Percentiles rank a stretch among this genome's conserved stretches.
phyloP scores from a whole-genome alignment of 2,329 filamentous ascomycete genomes.

The Monascus ruber region DNA sequence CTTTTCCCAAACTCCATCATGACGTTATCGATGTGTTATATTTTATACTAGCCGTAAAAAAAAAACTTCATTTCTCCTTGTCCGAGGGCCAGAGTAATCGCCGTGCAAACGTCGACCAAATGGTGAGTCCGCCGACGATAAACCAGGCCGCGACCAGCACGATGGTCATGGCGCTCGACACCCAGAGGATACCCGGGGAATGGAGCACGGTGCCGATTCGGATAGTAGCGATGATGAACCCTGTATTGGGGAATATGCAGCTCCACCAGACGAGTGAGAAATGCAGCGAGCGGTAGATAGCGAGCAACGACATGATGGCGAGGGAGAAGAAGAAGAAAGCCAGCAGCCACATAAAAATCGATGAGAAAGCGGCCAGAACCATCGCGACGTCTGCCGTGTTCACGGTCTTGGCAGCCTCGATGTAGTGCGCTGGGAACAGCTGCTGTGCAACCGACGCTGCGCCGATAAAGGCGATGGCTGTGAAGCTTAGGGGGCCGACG shows the following conservation, averaged over 20 bases:
- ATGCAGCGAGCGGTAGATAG: not conserved
- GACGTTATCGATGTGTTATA: slow-evolving; percentile 1
- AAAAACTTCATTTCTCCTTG: not conserved
- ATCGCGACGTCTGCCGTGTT: slow-evolving; percentile 27
- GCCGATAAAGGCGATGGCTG: slow-evolving; percentile 35
- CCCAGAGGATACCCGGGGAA: slow-evolving; percentile 2
- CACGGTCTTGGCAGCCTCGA: slow-evolving; percentile 17
- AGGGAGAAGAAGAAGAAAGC: slow-evolving; percentile 42
- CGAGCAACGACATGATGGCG: slow-evolving; percentile 25
- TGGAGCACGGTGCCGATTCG: slow-evolving; percentile 12
- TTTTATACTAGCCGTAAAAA: not conserved
- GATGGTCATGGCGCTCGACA: slow-evolving; percentile 2
- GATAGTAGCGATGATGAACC: slow-evolving; percentile 34
- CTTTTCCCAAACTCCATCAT: too few species aligned
- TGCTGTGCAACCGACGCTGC: slow-evolving; percentile 32
- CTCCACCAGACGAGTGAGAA: slow-evolving; percentile 10
- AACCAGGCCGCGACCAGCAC: slow-evolving; percentile 2
- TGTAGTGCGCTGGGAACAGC: slow-evolving; percentile 13
- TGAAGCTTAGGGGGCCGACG: slow-evolving; percentile 38
- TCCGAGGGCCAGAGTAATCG: not conserved
- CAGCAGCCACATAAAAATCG: slow-evolving; percentile 39
- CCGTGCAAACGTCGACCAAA: not conserved
- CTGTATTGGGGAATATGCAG: slow-evolving; percentile 31
- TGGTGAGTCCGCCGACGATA: not conserved
- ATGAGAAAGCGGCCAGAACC: slow-evolving; percentile 30